Evolutionary conservation across 495 filamentous ascomycete species (phyloP).

Genomic region (Aspergillus leporis): DNA sequence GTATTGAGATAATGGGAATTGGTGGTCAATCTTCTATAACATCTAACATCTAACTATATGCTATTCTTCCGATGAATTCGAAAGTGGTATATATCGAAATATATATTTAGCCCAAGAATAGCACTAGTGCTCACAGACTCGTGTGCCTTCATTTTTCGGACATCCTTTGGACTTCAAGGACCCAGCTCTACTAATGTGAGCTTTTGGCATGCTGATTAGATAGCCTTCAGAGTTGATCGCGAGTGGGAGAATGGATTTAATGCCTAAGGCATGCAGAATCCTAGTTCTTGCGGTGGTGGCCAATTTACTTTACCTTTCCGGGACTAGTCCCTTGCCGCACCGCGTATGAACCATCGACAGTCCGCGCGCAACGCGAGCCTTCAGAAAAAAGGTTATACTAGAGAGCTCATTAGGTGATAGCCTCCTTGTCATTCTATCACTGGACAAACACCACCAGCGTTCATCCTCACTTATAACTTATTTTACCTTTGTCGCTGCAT

Average conservation of each 20-base stretch:
- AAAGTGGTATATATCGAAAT: no score
- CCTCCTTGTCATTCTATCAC: not conserved
- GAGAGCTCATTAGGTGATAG: conserved; percentile 1
- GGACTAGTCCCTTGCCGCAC: conserved; percentile 3
- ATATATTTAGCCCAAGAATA: no score
- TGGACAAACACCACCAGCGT: not conserved
- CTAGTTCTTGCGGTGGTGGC: not conserved
- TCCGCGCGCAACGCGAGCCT: conserved; percentile 33
- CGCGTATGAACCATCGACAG: conserved; percentile 6
- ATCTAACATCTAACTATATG: no score
- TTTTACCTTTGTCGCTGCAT: not conserved
- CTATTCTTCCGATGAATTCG: no score
- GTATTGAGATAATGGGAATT: no score
- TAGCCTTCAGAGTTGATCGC: no score
- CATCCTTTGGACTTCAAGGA: no score
- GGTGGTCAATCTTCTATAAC: no score
- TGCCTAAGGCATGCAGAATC: not conserved
- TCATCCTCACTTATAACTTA: not conserved
- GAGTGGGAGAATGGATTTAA: not conserved
- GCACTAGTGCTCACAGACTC: no score
- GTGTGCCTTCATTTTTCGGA: no score
- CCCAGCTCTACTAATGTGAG: not conserved
- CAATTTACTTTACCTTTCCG: not conserved
- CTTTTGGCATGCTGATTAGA: not conserved
- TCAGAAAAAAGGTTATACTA: conserved; percentile 19